Evolutionary conservation across 345 rosid genomes (phyloP).

Genomic region (Melaleuca alternifolia): DNA sequence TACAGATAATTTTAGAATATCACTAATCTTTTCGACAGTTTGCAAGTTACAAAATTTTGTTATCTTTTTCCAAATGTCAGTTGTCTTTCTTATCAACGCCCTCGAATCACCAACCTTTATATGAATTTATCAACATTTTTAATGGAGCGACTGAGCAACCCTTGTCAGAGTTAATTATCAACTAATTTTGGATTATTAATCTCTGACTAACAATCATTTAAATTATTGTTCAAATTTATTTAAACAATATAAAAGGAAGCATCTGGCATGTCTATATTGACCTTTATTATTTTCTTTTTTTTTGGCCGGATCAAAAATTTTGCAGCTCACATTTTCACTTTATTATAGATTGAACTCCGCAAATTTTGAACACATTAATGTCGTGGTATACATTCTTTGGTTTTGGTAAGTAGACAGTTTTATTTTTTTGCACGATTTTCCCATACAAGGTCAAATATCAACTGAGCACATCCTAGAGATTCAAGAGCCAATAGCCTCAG

Average conservation of each 20-base stretch:
- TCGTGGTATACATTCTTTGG: not conserved
- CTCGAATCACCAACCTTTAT: not conserved
- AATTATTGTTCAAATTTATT: not conserved
- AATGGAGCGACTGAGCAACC: not conserved
- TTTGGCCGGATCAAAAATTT: not conserved
- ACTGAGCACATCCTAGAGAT: not conserved
- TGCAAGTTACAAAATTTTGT: too few relatives aligned
- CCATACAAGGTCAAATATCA: not conserved
- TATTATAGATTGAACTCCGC: not conserved
- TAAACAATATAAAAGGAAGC: not conserved
- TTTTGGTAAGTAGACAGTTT: not conserved
- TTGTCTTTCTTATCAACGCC: not conserved
- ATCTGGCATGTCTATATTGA: not conserved
- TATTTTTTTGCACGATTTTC: not conserved
- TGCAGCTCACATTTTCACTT: not conserved
- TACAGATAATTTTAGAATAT: too few relatives aligned
- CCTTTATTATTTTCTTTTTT: too few relatives aligned
- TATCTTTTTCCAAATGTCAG: not conserved
- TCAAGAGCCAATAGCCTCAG: not conserved
- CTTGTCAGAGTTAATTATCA: not conserved
- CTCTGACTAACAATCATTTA: not conserved
- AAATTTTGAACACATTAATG: not conserved
- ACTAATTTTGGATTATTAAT: not conserved
- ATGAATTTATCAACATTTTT: not conserved
- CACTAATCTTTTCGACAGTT: too few relatives aligned